Base-by-base conservation (phyloP, 2,329 filamentous ascomycete species). In the Aspergillus ochraceus region DNA sequence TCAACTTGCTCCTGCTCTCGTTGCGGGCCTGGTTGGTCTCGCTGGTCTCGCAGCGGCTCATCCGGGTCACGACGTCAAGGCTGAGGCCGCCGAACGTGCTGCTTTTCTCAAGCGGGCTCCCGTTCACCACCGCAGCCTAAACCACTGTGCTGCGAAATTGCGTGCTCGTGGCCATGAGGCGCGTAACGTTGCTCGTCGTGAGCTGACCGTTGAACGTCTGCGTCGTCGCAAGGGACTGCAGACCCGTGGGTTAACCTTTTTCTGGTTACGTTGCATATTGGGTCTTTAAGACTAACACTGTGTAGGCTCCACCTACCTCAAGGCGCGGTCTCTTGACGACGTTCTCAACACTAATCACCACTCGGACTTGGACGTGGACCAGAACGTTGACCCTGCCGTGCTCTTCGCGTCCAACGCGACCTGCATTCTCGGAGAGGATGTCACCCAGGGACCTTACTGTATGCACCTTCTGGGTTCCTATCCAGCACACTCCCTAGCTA, bases 381-480 rank as follows among this genome's bases (percentile, higher is more conserved):
- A 52, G n/a, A 60, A 50, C 11, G 69, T 66, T 11, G 67, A 69
- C 54, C 67, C 70, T 4, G 60, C 54, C 0, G 61, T 70, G 6
- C 62, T 76, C 14, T 76, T 76, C 45, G 61, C 65, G 12, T 72
- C 70, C 8, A 69, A 71, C 67, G 47, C 74, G 63, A 60, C 79
- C 19, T 85, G 83, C 62, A 72, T 84, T 26, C 73, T 85, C 29
- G 80, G 76, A n/a, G 81, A 82, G 0, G 83, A 85, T 67, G 79
- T 80, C 20, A 84, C 79, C 3, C 76, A 84, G 67, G 83, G 83
- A 0, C 83, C 83, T 20, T 86, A 84, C 74, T 86, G 71, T 74
- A 29, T 24, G 70, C 52, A 42, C 11, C 22, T 1, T 14, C 12
- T 6, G 1, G 17, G 2, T 2, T 17, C 2, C n/a, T 17, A 4